Conservation (phyloP, 2,329 filamentous ascomycete species). For the Talaromyces sp. region DNA sequence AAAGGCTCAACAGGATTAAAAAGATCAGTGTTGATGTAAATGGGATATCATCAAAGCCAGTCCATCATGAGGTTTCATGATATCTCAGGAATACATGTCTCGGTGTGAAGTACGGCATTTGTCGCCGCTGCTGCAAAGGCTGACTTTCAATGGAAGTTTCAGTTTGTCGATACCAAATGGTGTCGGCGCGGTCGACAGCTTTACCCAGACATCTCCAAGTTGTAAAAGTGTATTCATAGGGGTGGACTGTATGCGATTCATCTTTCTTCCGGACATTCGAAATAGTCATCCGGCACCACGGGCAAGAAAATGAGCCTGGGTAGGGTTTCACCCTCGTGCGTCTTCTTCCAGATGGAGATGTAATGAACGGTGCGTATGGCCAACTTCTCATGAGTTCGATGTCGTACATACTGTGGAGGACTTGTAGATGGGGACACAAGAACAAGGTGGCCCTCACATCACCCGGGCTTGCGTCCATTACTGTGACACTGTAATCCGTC, state of each 20-base stretch:
- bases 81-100: too few relatives aligned
- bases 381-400: too few relatives aligned
- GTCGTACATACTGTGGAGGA: neutral
- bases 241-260: accelerated
- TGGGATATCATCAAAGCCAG: too few relatives aligned
- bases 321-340: neutral
- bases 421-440: neutral
- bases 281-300: neutral
- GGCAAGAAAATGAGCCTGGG: neutral
- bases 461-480: too few relatives aligned
- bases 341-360: too few relatives aligned
- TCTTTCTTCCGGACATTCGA: neutral
- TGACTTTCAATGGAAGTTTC: neutral
- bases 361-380: too few relatives aligned
- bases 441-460: neutral
- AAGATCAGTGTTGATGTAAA: too few relatives aligned
- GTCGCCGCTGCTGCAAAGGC: neutral
- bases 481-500: neutral
- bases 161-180: conserved; percentile 3
- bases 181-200: neutral
- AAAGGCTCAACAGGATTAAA: too few relatives aligned
- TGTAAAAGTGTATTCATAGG: neutral
- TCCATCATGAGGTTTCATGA: neutral
- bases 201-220: neutral
- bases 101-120: neutral